Conservation (phyloP, 345 rosid genomes). For the Euphorbia tirucalli region DNA sequence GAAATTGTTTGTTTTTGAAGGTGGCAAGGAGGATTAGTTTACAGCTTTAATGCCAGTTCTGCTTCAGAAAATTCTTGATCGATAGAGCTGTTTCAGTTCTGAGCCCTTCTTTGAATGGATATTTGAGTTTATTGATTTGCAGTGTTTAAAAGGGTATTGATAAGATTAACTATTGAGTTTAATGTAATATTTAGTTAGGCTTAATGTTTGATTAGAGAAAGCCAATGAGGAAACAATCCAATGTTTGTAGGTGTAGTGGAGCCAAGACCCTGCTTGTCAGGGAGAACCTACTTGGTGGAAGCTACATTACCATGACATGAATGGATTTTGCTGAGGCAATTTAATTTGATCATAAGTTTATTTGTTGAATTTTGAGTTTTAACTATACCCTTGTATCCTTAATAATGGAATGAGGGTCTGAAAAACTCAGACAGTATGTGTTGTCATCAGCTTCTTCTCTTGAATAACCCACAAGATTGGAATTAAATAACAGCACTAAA, state of each 20-base stretch:
- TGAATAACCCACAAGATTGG: slow-evolving; percentile 38
- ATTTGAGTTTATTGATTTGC: neutral
- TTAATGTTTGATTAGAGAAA: neutral
- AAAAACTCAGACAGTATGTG: slow-evolving; percentile 52
- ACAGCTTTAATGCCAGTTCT: slow-evolving; percentile 94
- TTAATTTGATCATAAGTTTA: neutral
- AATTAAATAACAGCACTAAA: slow-evolving; percentile 66
- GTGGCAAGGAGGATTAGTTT: slow-evolving; percentile 47
- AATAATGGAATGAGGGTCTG: slow-evolving; percentile 37
- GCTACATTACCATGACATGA: slow-evolving; percentile 24
- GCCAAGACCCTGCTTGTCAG: slow-evolving; percentile 31
- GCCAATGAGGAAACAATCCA: slow-evolving; percentile 30
- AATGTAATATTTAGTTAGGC: neutral
- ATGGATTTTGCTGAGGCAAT: slow-evolving; percentile 25
- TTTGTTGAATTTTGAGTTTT: slow-evolving; percentile 32
- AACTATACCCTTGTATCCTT: slow-evolving; percentile 36
- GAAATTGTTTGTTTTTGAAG: no score
- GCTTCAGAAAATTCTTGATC: slow-evolving; percentile 94
- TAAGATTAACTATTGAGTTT: no score
- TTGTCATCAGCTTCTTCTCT: slow-evolving; percentile 74
- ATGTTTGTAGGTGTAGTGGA: slow-evolving; percentile 27
- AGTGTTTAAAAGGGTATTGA: no score
- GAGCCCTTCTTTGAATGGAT: slow-evolving; percentile 33
- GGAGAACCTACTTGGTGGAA: slow-evolving; percentile 40
- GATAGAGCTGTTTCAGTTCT: slow-evolving; percentile 65